These are phyloP conservation scores for Agastache rugosa DNA, from an alignment of 257 asterid species.

Conservation along the genomic window DNA sequence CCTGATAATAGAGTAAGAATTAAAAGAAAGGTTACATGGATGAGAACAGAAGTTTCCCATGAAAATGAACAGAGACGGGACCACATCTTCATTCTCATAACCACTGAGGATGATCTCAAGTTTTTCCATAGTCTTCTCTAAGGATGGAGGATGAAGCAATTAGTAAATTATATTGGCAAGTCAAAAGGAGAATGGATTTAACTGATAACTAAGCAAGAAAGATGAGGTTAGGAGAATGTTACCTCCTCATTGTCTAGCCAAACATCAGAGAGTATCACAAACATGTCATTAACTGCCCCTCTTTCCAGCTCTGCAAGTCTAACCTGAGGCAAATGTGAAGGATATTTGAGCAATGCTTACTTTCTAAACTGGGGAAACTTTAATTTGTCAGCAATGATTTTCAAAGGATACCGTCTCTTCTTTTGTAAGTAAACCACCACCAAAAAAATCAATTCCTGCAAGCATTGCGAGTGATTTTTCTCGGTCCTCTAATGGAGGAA, in stretches of 20 bases:
- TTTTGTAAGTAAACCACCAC: slow-evolving; percentile 79
- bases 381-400: slow-evolving; percentile 14
- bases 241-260: slow-evolving; percentile 92
- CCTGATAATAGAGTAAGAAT: slow-evolving; percentile 83
- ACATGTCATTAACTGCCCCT: slow-evolving; percentile 93
- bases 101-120: slow-evolving; percentile 81
- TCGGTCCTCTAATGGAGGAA: slow-evolving; percentile 94
- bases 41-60: slow-evolving; percentile 97
- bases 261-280: slow-evolving; percentile 87
- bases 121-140: slow-evolving; percentile 87
- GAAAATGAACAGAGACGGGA: slow-evolving; percentile 91
- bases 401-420: slow-evolving; percentile 93
- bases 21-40: slow-evolving; percentile 91
- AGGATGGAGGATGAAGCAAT: slow-evolving; percentile 55
- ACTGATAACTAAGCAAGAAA: slow-evolving; percentile 25
- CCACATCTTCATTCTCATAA: slow-evolving; percentile 74
- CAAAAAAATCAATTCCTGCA: slow-evolving; percentile 82
- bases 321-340: slow-evolving; percentile 60
- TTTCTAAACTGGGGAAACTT: slow-evolving; percentile 18
- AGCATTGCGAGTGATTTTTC: slow-evolving; percentile 64
- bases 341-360: slow-evolving; percentile 30
- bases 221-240: slow-evolving; percentile 29
- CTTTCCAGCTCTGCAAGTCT: slow-evolving; percentile 83
- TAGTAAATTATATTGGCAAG: slow-evolving; percentile 36
- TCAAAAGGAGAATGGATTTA: slow-evolving; percentile 27